phyloP scores from a whole-genome alignment of 345 rosid genomes.

The Camelina neglecta region DNA sequence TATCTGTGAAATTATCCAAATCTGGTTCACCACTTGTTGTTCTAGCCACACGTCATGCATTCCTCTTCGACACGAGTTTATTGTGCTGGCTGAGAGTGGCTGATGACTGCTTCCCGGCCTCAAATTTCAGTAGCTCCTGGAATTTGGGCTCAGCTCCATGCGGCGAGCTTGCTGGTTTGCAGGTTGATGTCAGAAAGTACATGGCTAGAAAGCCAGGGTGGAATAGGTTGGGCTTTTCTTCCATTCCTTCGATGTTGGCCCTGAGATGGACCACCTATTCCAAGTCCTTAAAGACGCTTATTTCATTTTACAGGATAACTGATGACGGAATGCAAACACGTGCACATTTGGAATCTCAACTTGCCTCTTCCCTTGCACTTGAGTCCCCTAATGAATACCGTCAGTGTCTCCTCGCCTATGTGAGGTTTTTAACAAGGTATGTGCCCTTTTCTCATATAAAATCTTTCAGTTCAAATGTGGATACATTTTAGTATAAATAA shows the following conservation, averaged over 20 bases:
- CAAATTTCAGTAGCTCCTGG: constrained; percentile 95
- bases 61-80: constrained; percentile 84
- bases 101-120: constrained; percentile 99
- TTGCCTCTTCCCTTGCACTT: constrained; percentile 85
- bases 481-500: neutral
- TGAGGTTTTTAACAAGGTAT: constrained; percentile 90
- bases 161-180: constrained; percentile 93
- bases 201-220: constrained; percentile 98
- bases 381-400: constrained; percentile 89
- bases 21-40: constrained; percentile 97
- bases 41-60: constrained; percentile 93
- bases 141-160: constrained; percentile 81
- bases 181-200: constrained; percentile 92
- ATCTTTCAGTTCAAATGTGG: neutral
- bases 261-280: constrained; percentile 1
- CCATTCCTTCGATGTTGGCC: constrained; percentile 18
- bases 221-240: constrained; percentile 73
- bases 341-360: constrained; percentile 95
- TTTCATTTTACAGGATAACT: constrained; percentile 67
- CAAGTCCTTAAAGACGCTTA: neutral
- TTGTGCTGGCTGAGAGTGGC: constrained; percentile 98
- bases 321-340: constrained; percentile 98
- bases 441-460: constrained; percentile 21
- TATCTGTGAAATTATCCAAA: constrained; percentile 90
- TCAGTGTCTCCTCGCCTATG: constrained; percentile 92